Evolutionary conservation across 2,329 filamentous ascomycete genomes (phyloP).

Genomic region (Didymella glomerata): DNA sequence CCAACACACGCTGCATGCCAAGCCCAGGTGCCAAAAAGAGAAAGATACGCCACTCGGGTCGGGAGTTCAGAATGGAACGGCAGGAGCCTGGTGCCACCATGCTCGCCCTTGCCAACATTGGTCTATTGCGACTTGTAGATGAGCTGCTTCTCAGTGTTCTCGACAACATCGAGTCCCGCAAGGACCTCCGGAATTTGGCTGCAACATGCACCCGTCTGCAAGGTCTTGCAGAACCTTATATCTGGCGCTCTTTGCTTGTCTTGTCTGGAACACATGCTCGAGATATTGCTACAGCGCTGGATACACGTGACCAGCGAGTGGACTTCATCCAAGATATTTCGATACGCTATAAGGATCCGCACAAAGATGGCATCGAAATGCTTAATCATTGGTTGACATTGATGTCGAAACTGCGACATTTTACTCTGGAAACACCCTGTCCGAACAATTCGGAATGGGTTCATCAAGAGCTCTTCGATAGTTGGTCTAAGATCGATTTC

Average conservation of each 20-base stretch:
- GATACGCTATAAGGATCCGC: constrained; percentile 37
- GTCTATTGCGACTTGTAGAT: constrained; percentile 43
- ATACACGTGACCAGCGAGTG: constrained; percentile 34
- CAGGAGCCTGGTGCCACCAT: constrained; percentile 27
- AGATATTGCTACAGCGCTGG: constrained; percentile 34
- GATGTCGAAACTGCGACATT: constrained; percentile 41
- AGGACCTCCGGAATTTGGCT: constrained; percentile 41
- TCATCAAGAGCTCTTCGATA: constrained; percentile 33
- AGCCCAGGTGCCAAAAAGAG: constrained; percentile 39
- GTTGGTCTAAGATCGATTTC: constrained; percentile 44
- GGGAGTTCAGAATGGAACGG: constrained; percentile 33
- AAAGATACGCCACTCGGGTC: constrained; percentile 39
- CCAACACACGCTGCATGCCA: constrained; percentile 31
- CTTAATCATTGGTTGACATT: constrained; percentile 39
- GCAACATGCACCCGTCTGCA: constrained; percentile 44
- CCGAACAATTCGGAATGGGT: constrained; percentile 48
- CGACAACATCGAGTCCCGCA: constrained; percentile 38
- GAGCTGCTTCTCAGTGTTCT: constrained; percentile 48
- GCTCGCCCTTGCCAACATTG: constrained; percentile 25
- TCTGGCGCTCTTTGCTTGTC: constrained; percentile 45
- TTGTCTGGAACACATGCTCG: constrained; percentile 39
- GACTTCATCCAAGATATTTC: constrained; percentile 42
- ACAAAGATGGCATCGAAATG: constrained; percentile 41
- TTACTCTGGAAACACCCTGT: constrained; percentile 48
- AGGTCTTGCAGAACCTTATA: constrained; percentile 44